phyloP scores from a whole-genome alignment of 805 yeast genomes.

The Ogataea angusta region DNA sequence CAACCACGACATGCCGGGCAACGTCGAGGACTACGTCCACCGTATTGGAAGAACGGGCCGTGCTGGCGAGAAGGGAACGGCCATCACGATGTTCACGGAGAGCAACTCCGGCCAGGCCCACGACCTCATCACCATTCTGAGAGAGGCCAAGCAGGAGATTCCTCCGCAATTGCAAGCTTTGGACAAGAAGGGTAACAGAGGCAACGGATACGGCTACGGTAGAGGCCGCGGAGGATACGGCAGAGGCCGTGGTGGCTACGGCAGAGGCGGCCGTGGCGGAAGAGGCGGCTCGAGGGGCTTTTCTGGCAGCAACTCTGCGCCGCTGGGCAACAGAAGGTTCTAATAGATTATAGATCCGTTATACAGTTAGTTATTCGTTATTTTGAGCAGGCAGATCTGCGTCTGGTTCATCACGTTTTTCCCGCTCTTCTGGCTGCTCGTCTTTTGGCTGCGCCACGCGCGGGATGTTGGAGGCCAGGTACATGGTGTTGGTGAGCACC shows the following conservation, averaged over 20 bases:
- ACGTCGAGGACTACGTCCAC: constrained; percentile 97
- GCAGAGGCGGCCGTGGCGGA: constrained; percentile 24
- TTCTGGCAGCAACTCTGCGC: constrained; percentile 48
- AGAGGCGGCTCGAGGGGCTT: constrained; percentile 30
- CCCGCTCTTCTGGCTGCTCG: background rate
- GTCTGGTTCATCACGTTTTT: background rate
- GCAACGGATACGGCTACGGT: constrained; percentile 50
- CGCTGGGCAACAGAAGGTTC: constrained; percentile 42
- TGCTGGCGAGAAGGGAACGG: constrained; percentile 96
- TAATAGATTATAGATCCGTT: constrained; percentile 19
- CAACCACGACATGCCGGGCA: constrained; percentile 97
- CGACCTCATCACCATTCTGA: constrained; percentile 82
- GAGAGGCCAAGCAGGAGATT: constrained; percentile 91
- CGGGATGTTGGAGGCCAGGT: constrained; percentile 18
- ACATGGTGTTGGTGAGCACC: constrained; percentile 18
- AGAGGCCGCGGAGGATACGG: constrained; percentile 46
- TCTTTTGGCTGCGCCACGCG: constrained; percentile 6
- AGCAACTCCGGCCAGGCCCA: constrained; percentile 86
- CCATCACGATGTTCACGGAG: constrained; percentile 89
- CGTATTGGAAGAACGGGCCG: constrained; percentile 99
- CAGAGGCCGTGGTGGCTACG: constrained; percentile 37
- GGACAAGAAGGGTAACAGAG: constrained; percentile 72
- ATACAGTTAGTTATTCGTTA: background rate
- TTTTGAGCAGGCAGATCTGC: background rate
- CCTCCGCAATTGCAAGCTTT: constrained; percentile 76